Base-by-base conservation (phyloP, 331 rosid species). In the Malus hybrid region DNA sequence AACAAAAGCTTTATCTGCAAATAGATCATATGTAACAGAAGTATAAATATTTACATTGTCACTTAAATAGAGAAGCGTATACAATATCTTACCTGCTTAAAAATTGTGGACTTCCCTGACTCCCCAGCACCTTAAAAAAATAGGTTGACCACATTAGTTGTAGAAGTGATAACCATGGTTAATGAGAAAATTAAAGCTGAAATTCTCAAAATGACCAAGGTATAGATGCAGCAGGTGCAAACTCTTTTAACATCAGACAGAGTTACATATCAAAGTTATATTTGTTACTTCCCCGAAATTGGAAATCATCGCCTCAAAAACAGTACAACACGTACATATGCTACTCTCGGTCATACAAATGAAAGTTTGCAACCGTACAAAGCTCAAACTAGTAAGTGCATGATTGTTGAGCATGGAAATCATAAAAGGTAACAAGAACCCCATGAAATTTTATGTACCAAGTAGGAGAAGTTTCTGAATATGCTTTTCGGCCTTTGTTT, bases 31-130 rank as follows among this genome's bases (percentile, higher is more conserved):
- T 16, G 69, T 7, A 6, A 29, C 28, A 65, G 70, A 72, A 28
- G 65, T 75, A 67, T 48, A 64, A 77, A 79, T 64, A 68, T 28
- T 58, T 72, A 65, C 30, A 61, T 65, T 22, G 57, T 68, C 15
- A 53, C 73, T 24, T 72, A 70, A 57, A 78, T 66, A 29, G 18
- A 77, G 58, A 66, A 63, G 82, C 65, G 52, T 73, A 63, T 22
- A 52, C 34, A 67, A 48, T 66, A 26, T 83, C 93, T 80, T 84
- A 78, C 99, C 96, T 95, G 99, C 88, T 95, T 95, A 87, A 92
- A 95, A 76, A 95, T 92, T 39, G 99, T 95, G 34, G 99, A 95
- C 80, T 95, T 95, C 79, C 97, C 99, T 1, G 99, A 92, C 83
- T 95, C 99, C 66, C 99, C 98, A 78, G 96, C 93, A 84, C 98